These are phyloP conservation scores for Cladosporium sp. DNA, from an alignment of 2,329 filamentous ascomycete species.

Conservation along the genomic window DNA sequence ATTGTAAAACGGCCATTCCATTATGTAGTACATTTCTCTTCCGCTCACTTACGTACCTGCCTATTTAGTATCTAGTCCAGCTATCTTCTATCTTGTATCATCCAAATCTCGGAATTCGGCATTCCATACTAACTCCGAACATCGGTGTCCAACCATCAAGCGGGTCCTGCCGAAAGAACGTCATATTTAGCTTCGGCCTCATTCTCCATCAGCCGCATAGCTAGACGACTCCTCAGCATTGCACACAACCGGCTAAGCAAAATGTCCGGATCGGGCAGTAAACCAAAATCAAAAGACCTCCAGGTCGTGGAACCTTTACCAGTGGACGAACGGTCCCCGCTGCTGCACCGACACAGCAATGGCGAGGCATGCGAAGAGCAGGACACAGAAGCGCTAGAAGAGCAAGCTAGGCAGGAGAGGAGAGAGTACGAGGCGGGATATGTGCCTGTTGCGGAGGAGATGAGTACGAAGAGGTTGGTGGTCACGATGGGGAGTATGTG, in stretches of 20 bases:
- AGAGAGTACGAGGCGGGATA: conserved; percentile 33
- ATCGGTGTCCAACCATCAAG: conserved; percentile 1
- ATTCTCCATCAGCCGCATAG: not conserved
- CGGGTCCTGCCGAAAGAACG: conserved; percentile 5
- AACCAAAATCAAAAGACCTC: not conserved
- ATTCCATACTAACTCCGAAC: conserved; percentile 8
- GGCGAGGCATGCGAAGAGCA: conserved; percentile 16
- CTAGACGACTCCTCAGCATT: not conserved
- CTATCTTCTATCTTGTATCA: not conserved
- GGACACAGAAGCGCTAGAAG: conserved; percentile 28
- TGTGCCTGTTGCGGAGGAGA: conserved; percentile 43
- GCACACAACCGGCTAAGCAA: not conserved
- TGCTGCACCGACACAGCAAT: conserved; percentile 23
- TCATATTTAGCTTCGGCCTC: conserved; percentile 7
- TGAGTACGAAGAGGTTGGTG: conserved; percentile 48
- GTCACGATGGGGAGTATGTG: conserved; percentile 53
- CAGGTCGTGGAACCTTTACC: conserved; percentile 20
- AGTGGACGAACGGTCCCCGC: conserved; percentile 26
- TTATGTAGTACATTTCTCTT: not conserved
- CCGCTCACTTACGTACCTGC: not conserved
- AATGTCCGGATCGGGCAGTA: not conserved
- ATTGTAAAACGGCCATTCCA: not conserved
- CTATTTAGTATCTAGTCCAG: not conserved
- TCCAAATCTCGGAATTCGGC: not conserved
- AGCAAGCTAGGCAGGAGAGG: conserved; percentile 35